Evolutionary conservation across 2,329 filamentous ascomycete species (phyloP).

Genomic region (Phialophora verrucosa): DNA sequence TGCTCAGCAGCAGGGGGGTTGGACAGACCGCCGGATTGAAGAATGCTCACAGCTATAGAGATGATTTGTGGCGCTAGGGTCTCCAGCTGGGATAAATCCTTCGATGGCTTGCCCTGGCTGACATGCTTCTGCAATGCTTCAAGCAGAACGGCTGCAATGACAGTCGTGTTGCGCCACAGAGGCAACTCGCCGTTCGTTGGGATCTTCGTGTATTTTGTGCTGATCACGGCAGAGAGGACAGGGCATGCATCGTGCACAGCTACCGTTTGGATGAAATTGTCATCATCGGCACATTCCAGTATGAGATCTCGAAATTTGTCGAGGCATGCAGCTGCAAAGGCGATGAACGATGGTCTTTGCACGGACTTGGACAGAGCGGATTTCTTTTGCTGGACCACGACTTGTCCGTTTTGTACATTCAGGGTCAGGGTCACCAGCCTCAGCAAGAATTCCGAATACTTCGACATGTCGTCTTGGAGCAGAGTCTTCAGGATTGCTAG

Average conservation of each 20-base stretch:
- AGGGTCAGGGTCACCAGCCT: conserved; percentile 77
- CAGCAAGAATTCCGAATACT: conserved; percentile 73
- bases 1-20: conserved; percentile 44
- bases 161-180: conserved; percentile 82
- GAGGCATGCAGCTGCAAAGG: conserved; percentile 65
- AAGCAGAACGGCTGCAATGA: conserved; percentile 68
- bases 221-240: conserved; percentile 72
- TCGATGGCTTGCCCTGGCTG: neutral
- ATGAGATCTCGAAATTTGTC: conserved; percentile 29
- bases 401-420: conserved; percentile 36
- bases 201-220: conserved; percentile 79
- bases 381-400: conserved; percentile 21
- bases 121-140: conserved; percentile 46
- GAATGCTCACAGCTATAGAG: conserved; percentile 70
- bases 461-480: conserved; percentile 60
- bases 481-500: conserved; percentile 34
- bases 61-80: conserved; percentile 55
- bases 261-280: conserved; percentile 20
- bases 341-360: conserved; percentile 76
- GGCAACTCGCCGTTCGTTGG: conserved; percentile 71
- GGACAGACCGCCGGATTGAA: conserved; percentile 65
- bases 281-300: conserved; percentile 23
- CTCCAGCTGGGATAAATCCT: conserved; percentile 9
- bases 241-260: conserved; percentile 61
- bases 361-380: conserved; percentile 26